Evolutionary conservation across 305 asterid species (phyloP), one percentile per base, ranked within the genome.

Genomic region (Salvia sclarea): DNA sequence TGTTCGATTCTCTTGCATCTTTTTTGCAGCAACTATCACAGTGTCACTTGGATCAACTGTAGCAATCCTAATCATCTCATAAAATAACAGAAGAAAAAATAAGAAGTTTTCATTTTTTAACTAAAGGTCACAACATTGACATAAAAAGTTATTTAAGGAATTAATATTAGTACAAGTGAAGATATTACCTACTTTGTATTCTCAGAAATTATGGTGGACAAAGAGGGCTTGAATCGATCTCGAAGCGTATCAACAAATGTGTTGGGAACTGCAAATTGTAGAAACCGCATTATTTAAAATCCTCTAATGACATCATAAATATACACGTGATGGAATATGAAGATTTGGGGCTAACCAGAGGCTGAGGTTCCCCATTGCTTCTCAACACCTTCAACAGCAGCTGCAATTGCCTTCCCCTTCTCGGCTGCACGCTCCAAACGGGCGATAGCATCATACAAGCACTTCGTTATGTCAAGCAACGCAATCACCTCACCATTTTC

Each of bases 301-400:
- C 44, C 11, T 12, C 3, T 10, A 11, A 8, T 38, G 44, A 28
- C 2, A 37, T 8, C 12, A 8, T 37, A 37, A 49, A 18, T 49
- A 10, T 49, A 9, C 14, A 49, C 2, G 3, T 49, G 33, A 59
- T 3, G 5, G 33, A 37, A 18, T 62, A 60, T n/a, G 12, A 76
- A 47, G 30, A 75, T 37, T 31, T 53, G 61, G 49, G 54, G 80
- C 96, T 43, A 74, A 94, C 99, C 99, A 28, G 96, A 83, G 30
- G 77, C 85, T 13, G 96, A 79, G 72, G 99, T 72, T 5, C 99
- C 99, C 99, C 99, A 94, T 68, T 89, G 96, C 77, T 94, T 94
- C 77, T 94, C 99, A 70, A 89, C 99, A 52, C 99, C 98, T 82
- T 94, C 96, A 66, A 94, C 96, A n/a, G 97, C 96, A 76, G 97